Evolutionary conservation across 148 eudicot species (phyloP).

Genomic region (Pouteria glomerata): DNA sequence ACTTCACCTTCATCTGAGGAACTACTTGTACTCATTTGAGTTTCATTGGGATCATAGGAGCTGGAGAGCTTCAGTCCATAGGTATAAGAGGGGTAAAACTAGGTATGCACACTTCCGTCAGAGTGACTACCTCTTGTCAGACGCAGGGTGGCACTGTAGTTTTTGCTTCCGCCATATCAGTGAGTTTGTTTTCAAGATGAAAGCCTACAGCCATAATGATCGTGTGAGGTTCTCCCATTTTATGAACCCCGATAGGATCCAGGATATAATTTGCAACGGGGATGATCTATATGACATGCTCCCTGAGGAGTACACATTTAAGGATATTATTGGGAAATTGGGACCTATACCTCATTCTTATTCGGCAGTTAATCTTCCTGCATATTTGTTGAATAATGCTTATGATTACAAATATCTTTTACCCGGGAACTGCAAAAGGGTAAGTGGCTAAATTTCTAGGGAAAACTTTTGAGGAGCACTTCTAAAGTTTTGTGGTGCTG

Average conservation of each 20-base stretch:
- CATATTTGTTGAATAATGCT: slow-evolving; percentile 39
- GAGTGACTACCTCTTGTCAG: slow-evolving; percentile 40
- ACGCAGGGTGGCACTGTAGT: too few species aligned
- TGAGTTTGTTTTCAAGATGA: slow-evolving; percentile 54
- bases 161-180: slow-evolving; percentile 38
- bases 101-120: slow-evolving; percentile 50
- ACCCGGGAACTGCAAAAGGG: slow-evolving; percentile 56
- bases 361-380: slow-evolving; percentile 49
- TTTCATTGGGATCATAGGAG: slow-evolving; percentile 36
- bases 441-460: slow-evolving; percentile 21
- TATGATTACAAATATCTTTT: slow-evolving; percentile 45
- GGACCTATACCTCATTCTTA: too few species aligned
- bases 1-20: slow-evolving; percentile 45
- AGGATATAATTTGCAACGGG: slow-evolving; percentile 43
- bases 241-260: slow-evolving; percentile 42
- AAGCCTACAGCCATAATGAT: too few species aligned
- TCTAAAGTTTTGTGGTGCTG: slow-evolving; percentile 11
- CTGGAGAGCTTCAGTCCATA: slow-evolving; percentile 57
- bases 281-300: slow-evolving; percentile 53
- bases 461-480: background rate
- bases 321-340: slow-evolving; percentile 50
- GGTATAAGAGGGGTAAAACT: slow-evolving; percentile 41
- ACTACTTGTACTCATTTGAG: slow-evolving; percentile 55
- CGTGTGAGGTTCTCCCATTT: slow-evolving; percentile 45
- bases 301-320: slow-evolving; percentile 54